Evolutionary conservation across 192 early-diverging fungal genomes (phyloP), one percentile per base, ranked within the genome.

Genomic region (Dimargaris cristalligena): DNA sequence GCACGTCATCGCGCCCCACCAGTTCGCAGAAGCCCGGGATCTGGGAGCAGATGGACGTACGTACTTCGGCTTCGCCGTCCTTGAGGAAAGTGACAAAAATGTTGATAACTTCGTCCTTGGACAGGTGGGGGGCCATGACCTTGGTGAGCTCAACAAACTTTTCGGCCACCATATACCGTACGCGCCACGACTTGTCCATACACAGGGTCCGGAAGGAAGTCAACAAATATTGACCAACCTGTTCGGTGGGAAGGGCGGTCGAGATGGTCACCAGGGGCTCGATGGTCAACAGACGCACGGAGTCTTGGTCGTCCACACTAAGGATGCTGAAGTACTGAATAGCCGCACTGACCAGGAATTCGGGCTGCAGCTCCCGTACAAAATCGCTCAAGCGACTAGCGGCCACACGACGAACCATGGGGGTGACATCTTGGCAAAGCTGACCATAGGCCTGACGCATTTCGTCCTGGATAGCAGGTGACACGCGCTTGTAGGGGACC

Each of bases 161-260:
- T 62, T 93, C 90, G 2, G 96, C 96, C 74, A 94, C 87, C 91
- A 97, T 97, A 68, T 97, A 99, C 57, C 94, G 75, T 49, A 99
- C 94, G 62, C 96, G 82, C 96, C 96, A 99, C 54, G 90, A 92
- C 68, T 91, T 94, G 71, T 99, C 96, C 28, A 77, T 69, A 52
- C 85, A 87, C 78, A 96, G 75, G 44, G 62, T 67, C 49, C 84
- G 83, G 52, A 99, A 78, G 44, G 78, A 75, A 58, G 77, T 78
- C 50, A 93, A 69, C 22, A 82, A 46, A 28, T 4, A 32, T 34
- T 62, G 62, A 6, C 55, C 55, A 51, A 89, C 77, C 61, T 89
- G 76, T 44, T 74, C 71, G 68, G 85, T 89, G 67, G 71, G 81
- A 67, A 90, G 88, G 35, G 90, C 87, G 11, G 78, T 71, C 34